Base-by-base conservation (phyloP, 179 eudicot genomes). In the Dionaea muscipula region DNA sequence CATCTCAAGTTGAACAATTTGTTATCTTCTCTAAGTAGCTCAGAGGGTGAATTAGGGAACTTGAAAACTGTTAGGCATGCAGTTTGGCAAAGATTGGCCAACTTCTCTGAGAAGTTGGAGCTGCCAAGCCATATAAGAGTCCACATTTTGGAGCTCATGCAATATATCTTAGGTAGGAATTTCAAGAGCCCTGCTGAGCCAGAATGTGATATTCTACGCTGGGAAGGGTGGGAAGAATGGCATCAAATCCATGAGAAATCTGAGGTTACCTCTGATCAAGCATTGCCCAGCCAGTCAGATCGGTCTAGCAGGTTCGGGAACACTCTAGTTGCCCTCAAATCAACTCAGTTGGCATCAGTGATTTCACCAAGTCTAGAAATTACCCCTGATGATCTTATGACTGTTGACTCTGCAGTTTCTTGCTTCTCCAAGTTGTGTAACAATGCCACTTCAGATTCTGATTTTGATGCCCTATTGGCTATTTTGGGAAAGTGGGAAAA, bases 41-140 rank as follows among this genome's bases (percentile, higher is more conserved):
- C 57, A n/a, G 86, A 65, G 39, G 85, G 79, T 45, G 68, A 83
- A 45, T 38, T 64, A 65, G 82, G 83, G 58, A 69, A 52, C 49
- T 77, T 93, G 64, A 72, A 71, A 57, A 68, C 60, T 44, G 87
- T 88, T 44, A 83, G 99, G 53, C 67, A 48, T 54, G 77, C 82
- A 54, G 87, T 93, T 57, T 93, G 99, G 99, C 82, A 81, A 56
- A 81, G 81, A 72, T 46, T 93, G 73, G 77, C 80, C 56, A 68
- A 67, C 59, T 81, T 88, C 59, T 93, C 95, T 53, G 89, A 83
- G 51, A 62, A 88, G 71, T 63, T 88, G 72, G 69, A 68, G 62
- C 78, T 93, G 52, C 90, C 96, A 33, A 79, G 73, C 63, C 82
- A 78, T 66, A 70, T 75, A 28, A 84, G 99, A 51, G 94, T 93